These are phyloP conservation scores for Protomyces arabidopsidicola DNA, from an alignment of 1,139 yeast genomes.

Conservation along the genomic window DNA sequence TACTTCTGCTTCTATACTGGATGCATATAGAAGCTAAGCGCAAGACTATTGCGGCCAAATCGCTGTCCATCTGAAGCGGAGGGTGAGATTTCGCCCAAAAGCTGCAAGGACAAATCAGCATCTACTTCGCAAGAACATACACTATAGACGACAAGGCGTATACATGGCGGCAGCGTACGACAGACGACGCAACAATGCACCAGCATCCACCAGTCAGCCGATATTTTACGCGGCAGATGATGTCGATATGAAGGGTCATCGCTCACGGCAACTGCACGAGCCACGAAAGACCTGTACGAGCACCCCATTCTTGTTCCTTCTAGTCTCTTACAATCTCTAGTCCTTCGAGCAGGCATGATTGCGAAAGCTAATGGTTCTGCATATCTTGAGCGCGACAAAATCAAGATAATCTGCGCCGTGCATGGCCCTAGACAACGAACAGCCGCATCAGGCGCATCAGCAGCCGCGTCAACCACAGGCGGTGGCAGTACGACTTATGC, in stretches of 20 bases:
- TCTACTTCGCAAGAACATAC: no score
- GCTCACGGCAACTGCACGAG: not conserved
- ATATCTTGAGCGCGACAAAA: conserved; percentile 5
- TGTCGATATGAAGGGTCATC: not conserved
- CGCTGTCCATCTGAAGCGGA: no score
- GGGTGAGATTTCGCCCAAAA: no score
- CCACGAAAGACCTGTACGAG: not conserved
- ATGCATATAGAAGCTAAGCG: no score
- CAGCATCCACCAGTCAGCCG: not conserved
- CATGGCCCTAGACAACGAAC: conserved; percentile 15
- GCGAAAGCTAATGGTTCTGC: conserved; percentile 5
- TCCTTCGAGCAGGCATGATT: not conserved
- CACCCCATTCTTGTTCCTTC: not conserved
- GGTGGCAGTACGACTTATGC: not conserved
- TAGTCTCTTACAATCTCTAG: not conserved
- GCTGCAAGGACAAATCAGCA: no score
- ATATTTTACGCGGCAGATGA: not conserved
- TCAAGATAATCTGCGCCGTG: not conserved
- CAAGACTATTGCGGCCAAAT: no score
- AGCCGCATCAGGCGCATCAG: not conserved
- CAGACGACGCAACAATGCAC: conserved; percentile 19
- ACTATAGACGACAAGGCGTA: no score
- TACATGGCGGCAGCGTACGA: conserved; percentile 6
- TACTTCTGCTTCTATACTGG: not conserved
- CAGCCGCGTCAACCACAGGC: not conserved